phyloP scores from a whole-genome alignment of 2,329 filamentous ascomycete species.

The Claviceps sp. region DNA sequence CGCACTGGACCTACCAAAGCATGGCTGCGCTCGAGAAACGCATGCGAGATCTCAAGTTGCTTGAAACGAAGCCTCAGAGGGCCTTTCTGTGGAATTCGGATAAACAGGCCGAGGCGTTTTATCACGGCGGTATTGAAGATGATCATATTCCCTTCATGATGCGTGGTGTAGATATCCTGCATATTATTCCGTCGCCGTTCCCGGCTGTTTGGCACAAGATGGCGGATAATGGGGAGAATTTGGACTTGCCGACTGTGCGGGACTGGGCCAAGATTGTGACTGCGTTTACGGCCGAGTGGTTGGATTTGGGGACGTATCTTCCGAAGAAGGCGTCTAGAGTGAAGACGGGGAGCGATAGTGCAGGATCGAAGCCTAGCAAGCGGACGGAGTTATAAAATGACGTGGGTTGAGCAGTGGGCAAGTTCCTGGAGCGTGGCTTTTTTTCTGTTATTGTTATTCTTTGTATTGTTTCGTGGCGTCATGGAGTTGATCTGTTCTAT shows the following conservation, averaged over 20 bases:
- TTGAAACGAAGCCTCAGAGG: conserved; percentile 41
- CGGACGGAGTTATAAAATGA: conserved; percentile 18
- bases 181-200: conserved; percentile 64
- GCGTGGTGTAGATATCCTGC: conserved; percentile 75
- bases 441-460: neutral
- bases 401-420: neutral
- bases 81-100: conserved; percentile 53
- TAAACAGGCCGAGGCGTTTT: conserved; percentile 36
- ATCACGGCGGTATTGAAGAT: conserved; percentile 50
- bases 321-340: conserved; percentile 14
- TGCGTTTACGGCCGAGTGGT: conserved; percentile 81
- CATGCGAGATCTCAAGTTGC: conserved; percentile 50
- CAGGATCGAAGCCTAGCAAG: conserved; percentile 13
- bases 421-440: neutral
- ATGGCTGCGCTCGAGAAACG: conserved; percentile 64
- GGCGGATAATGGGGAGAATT: conserved; percentile 68
- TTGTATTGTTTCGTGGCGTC: neutral
- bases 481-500: neutral
- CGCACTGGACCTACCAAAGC: conserved; percentile 82
- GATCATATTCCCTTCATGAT: conserved; percentile 87
- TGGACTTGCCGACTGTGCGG: conserved; percentile 65
- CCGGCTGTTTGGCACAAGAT: conserved; percentile 82
- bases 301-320: conserved; percentile 50
- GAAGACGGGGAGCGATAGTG: conserved; percentile 15
- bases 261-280: conserved; percentile 82